phyloP scores from a whole-genome alignment of 805 yeast genomes.

The Candida odintsovae region DNA sequence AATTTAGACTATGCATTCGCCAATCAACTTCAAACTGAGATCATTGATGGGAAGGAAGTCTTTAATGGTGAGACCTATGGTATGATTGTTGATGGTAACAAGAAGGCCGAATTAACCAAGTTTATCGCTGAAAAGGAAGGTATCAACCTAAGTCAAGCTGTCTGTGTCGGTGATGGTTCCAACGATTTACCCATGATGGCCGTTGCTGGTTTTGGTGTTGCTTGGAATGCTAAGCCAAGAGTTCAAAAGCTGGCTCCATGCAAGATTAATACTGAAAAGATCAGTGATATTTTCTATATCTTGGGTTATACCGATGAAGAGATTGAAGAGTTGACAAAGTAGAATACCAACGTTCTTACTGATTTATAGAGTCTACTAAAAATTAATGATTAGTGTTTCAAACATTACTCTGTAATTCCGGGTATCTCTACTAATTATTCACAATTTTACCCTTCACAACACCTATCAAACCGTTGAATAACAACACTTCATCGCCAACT shows the following conservation, averaged over 20 bases:
- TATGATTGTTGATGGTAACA: slow-evolving; percentile 77
- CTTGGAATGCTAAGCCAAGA: slow-evolving; percentile 95
- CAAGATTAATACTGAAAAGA: slow-evolving; percentile 64
- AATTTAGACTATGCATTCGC: slow-evolving; percentile 88
- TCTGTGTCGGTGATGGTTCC: slow-evolving; percentile 97
- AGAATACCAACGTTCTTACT: not conserved
- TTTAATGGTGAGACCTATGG: slow-evolving; percentile 79
- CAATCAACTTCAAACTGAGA: slow-evolving; percentile 50
- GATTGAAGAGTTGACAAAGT: slow-evolving; percentile 24
- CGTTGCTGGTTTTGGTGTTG: slow-evolving; percentile 87
- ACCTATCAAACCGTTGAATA: slow-evolving; percentile 84
- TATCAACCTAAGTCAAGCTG: slow-evolving; percentile 46
- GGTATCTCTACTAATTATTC: no score
- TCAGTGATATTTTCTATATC: slow-evolving; percentile 74
- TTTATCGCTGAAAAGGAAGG: slow-evolving; percentile 52
- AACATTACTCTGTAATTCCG: no score
- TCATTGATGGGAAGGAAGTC: slow-evolving; percentile 33
- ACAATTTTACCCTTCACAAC: slow-evolving; percentile 53
- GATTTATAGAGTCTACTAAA: not conserved
- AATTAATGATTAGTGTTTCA: not conserved
- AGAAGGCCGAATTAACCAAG: slow-evolving; percentile 68
- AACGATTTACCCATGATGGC: slow-evolving; percentile 93
- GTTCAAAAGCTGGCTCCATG: slow-evolving; percentile 84
- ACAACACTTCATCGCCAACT: slow-evolving; percentile 62
- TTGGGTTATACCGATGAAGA: slow-evolving; percentile 66